Percentiles rank a stretch among this genome's conserved stretches.
These are phyloP conservation scores for Calonectria pseudoturangicola DNA, from an alignment of 2,329 filamentous ascomycete genomes.

Conservation along the genomic window DNA sequence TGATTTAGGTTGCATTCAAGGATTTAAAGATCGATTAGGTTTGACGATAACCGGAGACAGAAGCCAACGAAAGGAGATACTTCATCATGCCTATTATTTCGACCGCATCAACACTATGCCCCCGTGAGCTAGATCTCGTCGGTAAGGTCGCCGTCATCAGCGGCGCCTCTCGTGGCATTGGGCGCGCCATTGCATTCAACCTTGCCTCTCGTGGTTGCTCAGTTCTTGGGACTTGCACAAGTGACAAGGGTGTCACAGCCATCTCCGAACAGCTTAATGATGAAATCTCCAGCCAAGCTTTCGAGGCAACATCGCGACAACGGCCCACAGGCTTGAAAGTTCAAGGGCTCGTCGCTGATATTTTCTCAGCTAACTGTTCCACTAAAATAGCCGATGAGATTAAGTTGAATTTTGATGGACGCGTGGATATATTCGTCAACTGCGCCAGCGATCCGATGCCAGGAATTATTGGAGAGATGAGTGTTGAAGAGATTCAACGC, in stretches of 20 bases:
- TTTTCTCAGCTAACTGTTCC: conserved; percentile 55
- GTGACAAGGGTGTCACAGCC: conserved; percentile 41
- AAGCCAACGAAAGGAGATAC: background rate
- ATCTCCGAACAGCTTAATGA: conserved; percentile 48
- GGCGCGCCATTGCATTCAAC: conserved; percentile 54
- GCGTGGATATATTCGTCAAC: conserved; percentile 60
- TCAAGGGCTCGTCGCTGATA: conserved; percentile 55
- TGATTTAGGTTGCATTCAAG: background rate
- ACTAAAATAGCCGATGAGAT: conserved; percentile 54
- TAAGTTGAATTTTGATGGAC: conserved; percentile 46
- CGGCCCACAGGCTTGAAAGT: conserved; percentile 47
- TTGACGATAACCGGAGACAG: background rate
- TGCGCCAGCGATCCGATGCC: conserved; percentile 57
- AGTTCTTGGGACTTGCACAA: conserved; percentile 58
- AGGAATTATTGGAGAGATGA: conserved; percentile 55
- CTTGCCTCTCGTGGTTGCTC: conserved; percentile 55
- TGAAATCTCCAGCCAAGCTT: conserved; percentile 47
- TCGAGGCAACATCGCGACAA: conserved; percentile 39
- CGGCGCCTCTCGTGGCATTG: conserved; percentile 52
- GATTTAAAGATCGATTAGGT: background rate
- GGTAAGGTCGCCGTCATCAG: conserved; percentile 49
- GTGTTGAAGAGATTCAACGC: conserved; percentile 52
- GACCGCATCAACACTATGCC: background rate
- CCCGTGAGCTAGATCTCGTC: conserved; percentile 41
- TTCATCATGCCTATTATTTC: background rate